Evolutionary conservation across 495 filamentous ascomycete species (phyloP).

Genomic region (Beverwykella pulmonaria): DNA sequence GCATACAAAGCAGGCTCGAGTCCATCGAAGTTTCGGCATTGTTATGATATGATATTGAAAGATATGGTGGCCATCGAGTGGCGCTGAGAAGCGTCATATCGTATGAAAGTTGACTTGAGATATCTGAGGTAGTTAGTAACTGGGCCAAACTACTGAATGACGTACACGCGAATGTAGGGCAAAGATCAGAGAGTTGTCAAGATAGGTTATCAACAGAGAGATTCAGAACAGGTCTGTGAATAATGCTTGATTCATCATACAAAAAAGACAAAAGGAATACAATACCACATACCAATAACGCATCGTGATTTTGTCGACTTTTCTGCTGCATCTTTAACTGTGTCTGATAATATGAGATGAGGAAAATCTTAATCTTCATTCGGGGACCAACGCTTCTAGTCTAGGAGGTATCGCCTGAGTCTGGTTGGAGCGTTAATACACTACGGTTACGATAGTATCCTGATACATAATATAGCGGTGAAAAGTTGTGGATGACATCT

Average conservation of each 20-base stretch:
- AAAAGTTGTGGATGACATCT: background rate
- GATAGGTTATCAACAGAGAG: constrained; percentile 35
- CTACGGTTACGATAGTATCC: background rate
- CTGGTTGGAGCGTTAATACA: background rate
- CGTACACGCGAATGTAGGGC: background rate
- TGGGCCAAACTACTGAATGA: background rate
- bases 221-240: constrained; percentile 45
- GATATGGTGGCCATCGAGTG: background rate
- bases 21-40: background rate
- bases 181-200: constrained; percentile 41
- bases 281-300: constrained; percentile 9
- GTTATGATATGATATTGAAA: constrained; percentile 1
- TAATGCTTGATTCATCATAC: constrained; percentile 35
- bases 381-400: too few relatives aligned
- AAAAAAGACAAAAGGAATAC: background rate
- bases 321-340: background rate
- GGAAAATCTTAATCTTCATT: too few relatives aligned
- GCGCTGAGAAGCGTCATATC: background rate
- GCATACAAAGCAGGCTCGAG: background rate
- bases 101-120: background rate
- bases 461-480: background rate
- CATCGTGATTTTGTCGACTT: background rate
- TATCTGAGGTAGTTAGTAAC: background rate
- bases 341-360: background rate
- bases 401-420: background rate